phyloP scores from a whole-genome alignment of 768 basidiomycete genomes.

The Mycena kentingensis region DNA sequence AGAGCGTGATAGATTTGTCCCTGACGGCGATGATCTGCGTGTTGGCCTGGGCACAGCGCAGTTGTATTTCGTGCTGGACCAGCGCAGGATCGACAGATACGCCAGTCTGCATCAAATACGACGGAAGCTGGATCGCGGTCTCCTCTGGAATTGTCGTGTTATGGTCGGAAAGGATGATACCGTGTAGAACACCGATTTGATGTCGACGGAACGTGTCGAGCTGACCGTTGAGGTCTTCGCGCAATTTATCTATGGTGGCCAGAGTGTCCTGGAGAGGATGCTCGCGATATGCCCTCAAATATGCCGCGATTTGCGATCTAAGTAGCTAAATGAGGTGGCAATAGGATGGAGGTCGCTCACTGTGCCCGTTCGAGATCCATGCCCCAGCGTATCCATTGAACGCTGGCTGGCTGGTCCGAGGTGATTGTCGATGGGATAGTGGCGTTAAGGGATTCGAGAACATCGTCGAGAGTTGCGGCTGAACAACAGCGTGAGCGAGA shows the following conservation, averaged over 20 bases:
- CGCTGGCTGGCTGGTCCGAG: background rate
- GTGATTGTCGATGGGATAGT: background rate
- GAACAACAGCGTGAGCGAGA: background rate
- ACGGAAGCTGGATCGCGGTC: background rate
- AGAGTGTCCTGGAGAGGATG: conserved; percentile 8
- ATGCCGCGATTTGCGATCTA: background rate
- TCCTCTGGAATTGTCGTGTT: conserved; percentile 7
- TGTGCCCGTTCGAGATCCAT: conserved; percentile 5
- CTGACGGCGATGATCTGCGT: conserved; percentile 1
- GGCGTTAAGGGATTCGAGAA: background rate
- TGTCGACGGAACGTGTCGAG: conserved; percentile 6
- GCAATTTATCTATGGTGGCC: background rate
- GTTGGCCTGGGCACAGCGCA: conserved; percentile 7
- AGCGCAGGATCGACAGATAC: background rate
- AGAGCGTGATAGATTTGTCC: conserved; percentile 1
- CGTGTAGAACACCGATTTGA: conserved; percentile 1
- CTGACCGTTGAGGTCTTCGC: background rate
- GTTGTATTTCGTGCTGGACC: background rate
- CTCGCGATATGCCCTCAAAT: background rate
- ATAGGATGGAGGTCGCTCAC: background rate
- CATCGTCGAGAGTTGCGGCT: conserved; percentile 7
- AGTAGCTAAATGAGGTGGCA: too few species aligned
- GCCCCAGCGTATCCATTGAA: conserved; percentile 3
- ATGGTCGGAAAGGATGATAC: background rate
- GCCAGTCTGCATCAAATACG: background rate